Evolutionary conservation across 371 early-diverging fungal species (phyloP), one percentile per base, ranked within the genome.

Genomic region (Rhizopus microsporus): DNA sequence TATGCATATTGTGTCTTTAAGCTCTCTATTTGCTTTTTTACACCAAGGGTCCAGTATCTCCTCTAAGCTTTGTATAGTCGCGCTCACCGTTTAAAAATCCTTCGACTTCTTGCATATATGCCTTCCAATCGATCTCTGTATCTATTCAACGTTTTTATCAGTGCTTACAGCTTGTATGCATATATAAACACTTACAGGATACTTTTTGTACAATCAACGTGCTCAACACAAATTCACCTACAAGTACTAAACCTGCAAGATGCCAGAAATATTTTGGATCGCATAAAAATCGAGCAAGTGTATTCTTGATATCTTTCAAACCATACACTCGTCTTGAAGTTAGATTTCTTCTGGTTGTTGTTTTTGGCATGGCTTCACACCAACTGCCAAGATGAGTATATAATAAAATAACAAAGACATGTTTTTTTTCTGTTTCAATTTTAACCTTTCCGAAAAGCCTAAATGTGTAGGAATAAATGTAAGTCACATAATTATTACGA

Each of bases 21-120:
- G 2, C 23, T 23, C 23, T 23, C 23, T 23, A 23, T 23, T 23
- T 23, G 23, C 31, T 43, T 9, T 13, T 73, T 61, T 76, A 93
- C 80, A 95, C 97, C 44, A 95, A 72, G 0, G 95, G 96, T 2
- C 97, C 97, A 2, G 96, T 96, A 50, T 93, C 93, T n/a, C 97
- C 97, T 17, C 73, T 60, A 12, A 97, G 64, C 30, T 86, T 82
- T 16, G 59, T 40, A 62, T 97, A 97, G 65, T 95, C 88, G 5
- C 85, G 80, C 66, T 95, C 93, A 5, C 96, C 96, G 3, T 63
- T 57, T 7, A 91, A 54, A 63, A 90, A 92, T 8, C 86, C 87
- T 32, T 71, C 72, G 0, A 95, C 91, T 72, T 97, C 85, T 72
- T 96, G 93, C 94, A 96, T 94, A 68, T 97, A 97, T 1, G 96